Percentiles rank a stretch among this genome's conserved stretches.
phyloP scores from a whole-genome alignment of 306 rosid genomes.

The Vicia villosa region DNA sequence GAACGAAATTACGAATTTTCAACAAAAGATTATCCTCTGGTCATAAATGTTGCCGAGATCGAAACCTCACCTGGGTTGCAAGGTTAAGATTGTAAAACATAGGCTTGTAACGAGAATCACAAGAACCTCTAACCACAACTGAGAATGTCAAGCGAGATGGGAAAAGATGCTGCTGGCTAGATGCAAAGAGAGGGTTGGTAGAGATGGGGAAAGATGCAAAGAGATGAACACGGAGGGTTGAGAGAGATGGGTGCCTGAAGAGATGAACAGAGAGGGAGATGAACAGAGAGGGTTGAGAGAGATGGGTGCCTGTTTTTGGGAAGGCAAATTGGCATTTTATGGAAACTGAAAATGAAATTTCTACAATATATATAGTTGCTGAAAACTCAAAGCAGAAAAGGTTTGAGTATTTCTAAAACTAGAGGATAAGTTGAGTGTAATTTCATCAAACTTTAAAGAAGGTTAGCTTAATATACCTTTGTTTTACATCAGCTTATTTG shows the following conservation, averaged over 20 bases:
- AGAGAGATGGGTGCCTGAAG: background rate
- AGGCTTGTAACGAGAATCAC: background rate
- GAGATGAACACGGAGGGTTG: no score
- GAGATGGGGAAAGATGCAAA: no score
- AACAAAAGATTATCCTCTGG: slow-evolving; percentile 1
- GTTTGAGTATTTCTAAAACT: background rate
- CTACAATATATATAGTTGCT: no score
- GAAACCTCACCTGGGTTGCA: background rate
- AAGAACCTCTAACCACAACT: background rate
- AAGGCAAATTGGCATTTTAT: background rate
- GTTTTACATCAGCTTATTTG: no score
- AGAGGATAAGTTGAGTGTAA: no score
- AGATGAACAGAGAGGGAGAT: background rate
- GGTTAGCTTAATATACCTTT: no score
- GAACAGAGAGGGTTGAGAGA: background rate
- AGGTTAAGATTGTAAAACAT: background rate
- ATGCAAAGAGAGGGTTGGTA: no score
- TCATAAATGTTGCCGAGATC: background rate
- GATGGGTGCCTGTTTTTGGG: background rate
- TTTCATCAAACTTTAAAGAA: no score
- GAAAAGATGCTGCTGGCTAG: no score
- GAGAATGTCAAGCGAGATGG: background rate
- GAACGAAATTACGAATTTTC: background rate
- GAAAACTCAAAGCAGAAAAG: no score
- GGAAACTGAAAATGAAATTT: background rate